Evolutionary conservation across 1,284 basidiomycete species (phyloP).

Genomic region (Trametes sp.): DNA sequence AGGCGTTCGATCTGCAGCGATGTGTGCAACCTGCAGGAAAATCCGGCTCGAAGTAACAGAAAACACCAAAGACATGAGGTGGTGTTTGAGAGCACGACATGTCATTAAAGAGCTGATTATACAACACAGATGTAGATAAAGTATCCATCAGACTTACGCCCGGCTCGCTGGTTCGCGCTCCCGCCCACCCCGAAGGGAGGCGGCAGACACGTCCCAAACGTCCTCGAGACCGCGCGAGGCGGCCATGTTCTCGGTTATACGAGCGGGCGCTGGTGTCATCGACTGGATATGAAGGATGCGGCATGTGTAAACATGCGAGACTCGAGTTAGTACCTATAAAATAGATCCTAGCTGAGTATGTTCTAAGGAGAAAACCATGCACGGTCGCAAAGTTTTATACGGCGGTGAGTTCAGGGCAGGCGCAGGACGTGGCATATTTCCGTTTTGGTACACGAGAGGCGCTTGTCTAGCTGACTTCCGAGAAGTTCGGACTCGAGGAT

Average conservation of each 20-base stretch:
- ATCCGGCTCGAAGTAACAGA: too few species aligned
- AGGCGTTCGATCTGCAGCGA: too few species aligned
- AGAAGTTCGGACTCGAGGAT: too few species aligned
- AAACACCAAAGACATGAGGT: too few species aligned
- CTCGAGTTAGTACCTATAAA: conserved; percentile 89
- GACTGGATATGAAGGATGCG: conserved; percentile 81
- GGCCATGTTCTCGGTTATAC: conserved; percentile 80
- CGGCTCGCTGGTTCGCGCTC: conserved; percentile 28
- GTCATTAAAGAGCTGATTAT: too few species aligned
- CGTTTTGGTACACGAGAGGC: too few species aligned
- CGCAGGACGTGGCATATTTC: background rate
- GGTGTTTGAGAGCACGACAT: too few species aligned
- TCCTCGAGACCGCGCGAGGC: conserved; percentile 30
- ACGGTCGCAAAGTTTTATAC: conserved; percentile 6
- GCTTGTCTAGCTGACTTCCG: too few species aligned
- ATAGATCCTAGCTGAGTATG: conserved; percentile 91
- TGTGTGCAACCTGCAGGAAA: too few species aligned
- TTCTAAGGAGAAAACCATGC: conserved; percentile 60
- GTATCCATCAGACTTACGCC: conserved; percentile 29
- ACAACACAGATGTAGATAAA: background rate
- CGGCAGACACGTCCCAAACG: conserved; percentile 22
- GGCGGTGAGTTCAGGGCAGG: conserved; percentile 22
- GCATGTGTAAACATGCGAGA: conserved; percentile 89
- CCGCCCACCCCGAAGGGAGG: conserved; percentile 20
- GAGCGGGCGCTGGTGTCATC: conserved; percentile 76